Evolutionary conservation across 2,329 filamentous ascomycete species (phyloP), one percentile per base, ranked within the genome.

Genomic region (Colletotrichum neosansevieriae): DNA sequence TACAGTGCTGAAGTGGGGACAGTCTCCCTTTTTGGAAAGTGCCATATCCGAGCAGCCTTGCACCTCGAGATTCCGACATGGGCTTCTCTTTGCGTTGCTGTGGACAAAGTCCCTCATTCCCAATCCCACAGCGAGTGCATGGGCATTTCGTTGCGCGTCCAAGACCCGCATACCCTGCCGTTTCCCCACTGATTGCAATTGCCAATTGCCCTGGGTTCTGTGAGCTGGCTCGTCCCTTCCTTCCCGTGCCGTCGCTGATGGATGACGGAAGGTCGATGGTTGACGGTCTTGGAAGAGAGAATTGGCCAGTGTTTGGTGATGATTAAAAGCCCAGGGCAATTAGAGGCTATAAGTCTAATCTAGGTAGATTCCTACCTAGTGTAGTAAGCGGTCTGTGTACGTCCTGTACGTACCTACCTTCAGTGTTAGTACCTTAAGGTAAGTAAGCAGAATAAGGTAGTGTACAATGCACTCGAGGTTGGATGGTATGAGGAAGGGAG

Each of bases 231-330:
- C 62, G 62, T 51, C 54, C 62, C 57, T 63, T 63, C 61, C 61
- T 61, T 66, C 63, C 63, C 63, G 63, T 56, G 57, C 63, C 63
- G 58, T 56, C 62, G 34, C 44, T 63, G 17, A 29, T 32, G 47
- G 32, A 47, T 19, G 29, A 38, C 47, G 19, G 29, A 24, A 13
- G 24, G 29, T 38, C 36, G 40, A 40, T 24, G 38, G 24, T 29
- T 6, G 29, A 29, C 29, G 7, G 29, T 6, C 6, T 17, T 12
- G 40, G 42, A 12, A 38, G 34, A 58, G 3, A 11, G 54, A 45
- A 34, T 36, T 15, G 36, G 36, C 12, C 36, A 13, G 10, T 38
- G 11, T 38, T 38, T 9, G 13, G 10, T 38, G 36, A 38, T 38
- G 13, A 38, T 38, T 12, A 5, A 12, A 38, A 38, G 24, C 24